These are phyloP conservation scores for Phytophthora idaei DNA, from an alignment of 352 stramenopile species.

Conservation along the genomic window DNA sequence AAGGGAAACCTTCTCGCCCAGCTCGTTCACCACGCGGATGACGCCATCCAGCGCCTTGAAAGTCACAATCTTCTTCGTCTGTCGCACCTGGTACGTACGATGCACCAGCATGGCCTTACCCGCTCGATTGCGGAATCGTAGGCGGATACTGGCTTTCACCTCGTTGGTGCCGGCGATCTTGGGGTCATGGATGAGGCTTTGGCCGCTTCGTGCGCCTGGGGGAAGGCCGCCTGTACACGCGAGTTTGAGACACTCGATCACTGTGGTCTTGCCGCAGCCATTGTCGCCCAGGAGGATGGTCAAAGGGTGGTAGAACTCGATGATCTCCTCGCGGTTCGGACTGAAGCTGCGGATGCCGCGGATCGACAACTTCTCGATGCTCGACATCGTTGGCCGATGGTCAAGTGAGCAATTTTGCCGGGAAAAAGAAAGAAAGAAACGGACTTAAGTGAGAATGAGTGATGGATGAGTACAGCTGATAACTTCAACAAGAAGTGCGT, in stretches of 20 bases:
- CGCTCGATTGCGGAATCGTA: constrained; percentile 94
- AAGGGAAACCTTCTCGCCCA: constrained; percentile 91
- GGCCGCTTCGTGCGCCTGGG: constrained; percentile 86
- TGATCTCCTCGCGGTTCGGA: constrained; percentile 93
- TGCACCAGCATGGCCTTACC: constrained; percentile 92
- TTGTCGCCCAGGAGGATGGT: constrained; percentile 98
- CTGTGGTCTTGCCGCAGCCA: constrained; percentile 99
- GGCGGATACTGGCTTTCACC: constrained; percentile 83
- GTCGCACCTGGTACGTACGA: constrained; percentile 94
- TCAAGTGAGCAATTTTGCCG: constrained; percentile 3
- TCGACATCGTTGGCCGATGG: constrained; percentile 85
- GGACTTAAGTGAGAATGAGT: background rate
- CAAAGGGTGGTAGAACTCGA: constrained; percentile 99
- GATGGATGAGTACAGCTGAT: too few species aligned
- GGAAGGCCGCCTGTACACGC: constrained; percentile 95
- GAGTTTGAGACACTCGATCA: constrained; percentile 99
- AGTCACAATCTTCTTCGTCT: constrained; percentile 89
- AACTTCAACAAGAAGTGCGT: too few species aligned
- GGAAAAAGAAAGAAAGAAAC: background rate
- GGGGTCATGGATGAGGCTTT: constrained; percentile 98
- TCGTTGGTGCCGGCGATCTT: constrained; percentile 93
- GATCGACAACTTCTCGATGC: constrained; percentile 99
- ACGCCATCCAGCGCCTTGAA: constrained; percentile 98
- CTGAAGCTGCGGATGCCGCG: constrained; percentile 98
- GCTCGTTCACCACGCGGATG: constrained; percentile 90